Percentiles rank a stretch among this genome's conserved stretches.
Evolutionary conservation across 2,329 filamentous ascomycete species (phyloP).

Genomic region (Penicillium sp.): DNA sequence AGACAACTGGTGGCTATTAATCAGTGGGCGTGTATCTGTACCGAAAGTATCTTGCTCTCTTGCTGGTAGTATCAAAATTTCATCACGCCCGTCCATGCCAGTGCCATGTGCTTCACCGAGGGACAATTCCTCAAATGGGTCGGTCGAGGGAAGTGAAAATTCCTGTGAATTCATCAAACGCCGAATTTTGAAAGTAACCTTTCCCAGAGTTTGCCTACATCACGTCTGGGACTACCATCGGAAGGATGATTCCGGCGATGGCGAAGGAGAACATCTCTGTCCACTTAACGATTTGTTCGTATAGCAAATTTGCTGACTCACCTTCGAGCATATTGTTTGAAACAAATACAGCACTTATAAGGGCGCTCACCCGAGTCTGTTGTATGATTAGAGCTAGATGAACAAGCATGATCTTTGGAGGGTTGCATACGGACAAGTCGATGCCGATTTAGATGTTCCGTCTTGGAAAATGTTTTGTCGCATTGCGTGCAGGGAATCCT

Average conservation of each 20-base stretch:
- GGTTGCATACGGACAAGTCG: slow-evolving; percentile 4
- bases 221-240: not conserved
- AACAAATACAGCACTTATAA: slow-evolving; percentile 7
- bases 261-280: slow-evolving; percentile 9
- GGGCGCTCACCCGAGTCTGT: slow-evolving; percentile 10
- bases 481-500: slow-evolving; percentile 8
- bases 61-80: not conserved
- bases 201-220: not conserved
- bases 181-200: not conserved
- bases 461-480: slow-evolving; percentile 11
- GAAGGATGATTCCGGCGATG: slow-evolving; percentile 7
- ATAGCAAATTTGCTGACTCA: not conserved
- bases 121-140: not conserved
- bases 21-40: not conserved
- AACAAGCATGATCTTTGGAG: not conserved
- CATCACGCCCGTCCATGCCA: not conserved
- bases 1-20: not conserved
- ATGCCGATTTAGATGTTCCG: slow-evolving; percentile 10
- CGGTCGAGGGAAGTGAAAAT: not conserved
- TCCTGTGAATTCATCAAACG: not conserved
- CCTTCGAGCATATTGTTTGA: slow-evolving; percentile 5
- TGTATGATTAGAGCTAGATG: not conserved
- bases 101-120: not conserved
- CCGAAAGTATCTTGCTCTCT: not conserved
- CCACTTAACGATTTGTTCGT: not conserved